Conservation (phyloP, 2,329 filamentous ascomycete genomes). For the Akanthomyces dipterigenus region DNA sequence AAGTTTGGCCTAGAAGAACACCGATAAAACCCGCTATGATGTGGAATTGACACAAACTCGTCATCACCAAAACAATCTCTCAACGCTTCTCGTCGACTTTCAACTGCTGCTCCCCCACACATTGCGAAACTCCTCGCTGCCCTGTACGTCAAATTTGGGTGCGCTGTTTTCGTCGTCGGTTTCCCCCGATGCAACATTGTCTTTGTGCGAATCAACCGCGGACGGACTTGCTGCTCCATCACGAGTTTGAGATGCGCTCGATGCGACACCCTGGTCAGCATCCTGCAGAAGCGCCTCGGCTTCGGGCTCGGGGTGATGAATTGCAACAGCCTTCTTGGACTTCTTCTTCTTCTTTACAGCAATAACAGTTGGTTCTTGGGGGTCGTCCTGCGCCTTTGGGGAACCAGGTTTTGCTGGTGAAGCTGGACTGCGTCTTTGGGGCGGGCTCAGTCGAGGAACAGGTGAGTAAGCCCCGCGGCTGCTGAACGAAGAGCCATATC, state of each 20-base stretch:
- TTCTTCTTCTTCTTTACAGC: constrained; percentile 34
- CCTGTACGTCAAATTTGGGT: constrained; percentile 25
- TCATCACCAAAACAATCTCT: neutral
- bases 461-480: constrained; percentile 23
- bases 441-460: constrained; percentile 13
- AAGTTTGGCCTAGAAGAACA: neutral
- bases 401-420: constrained; percentile 14
- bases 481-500: constrained; percentile 40
- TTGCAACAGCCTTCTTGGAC: constrained; percentile 25
- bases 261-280: constrained; percentile 14
- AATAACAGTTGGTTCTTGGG: constrained; percentile 21
- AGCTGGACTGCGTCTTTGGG: constrained; percentile 9
- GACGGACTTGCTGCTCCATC: constrained; percentile 18
- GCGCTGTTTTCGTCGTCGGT: constrained; percentile 11
- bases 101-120: constrained; percentile 30
- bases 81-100: neutral
- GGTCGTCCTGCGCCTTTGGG: constrained; percentile 20
- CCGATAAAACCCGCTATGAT: constrained; percentile 23
- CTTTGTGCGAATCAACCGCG: neutral
- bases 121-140: constrained; percentile 39
- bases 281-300: constrained; percentile 20
- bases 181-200: constrained; percentile 10
- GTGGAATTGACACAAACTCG: neutral
- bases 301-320: constrained; percentile 29
- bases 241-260: constrained; percentile 9